Percentiles rank a stretch among this genome's conserved stretches.
Evolutionary conservation across 805 yeast species (phyloP).

Genomic region (Saturnispora sanitii): DNA sequence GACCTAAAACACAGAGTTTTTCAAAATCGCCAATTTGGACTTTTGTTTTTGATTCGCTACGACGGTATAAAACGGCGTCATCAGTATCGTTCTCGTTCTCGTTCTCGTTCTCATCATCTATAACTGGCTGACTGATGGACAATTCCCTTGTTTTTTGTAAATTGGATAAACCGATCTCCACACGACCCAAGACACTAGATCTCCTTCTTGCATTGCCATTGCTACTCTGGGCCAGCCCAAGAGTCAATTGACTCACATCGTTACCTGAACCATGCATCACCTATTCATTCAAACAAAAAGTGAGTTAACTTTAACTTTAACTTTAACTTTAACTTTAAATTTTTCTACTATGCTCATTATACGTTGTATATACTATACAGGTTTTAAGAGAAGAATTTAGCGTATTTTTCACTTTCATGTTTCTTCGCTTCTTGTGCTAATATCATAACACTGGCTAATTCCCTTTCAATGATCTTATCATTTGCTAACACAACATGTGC

Average conservation of each 20-base stretch:
- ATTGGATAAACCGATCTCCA: neutral
- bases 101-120: neutral
- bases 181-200: neutral
- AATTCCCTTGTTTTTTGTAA: neutral
- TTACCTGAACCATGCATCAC: neutral
- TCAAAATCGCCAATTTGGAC: conserved; percentile 44
- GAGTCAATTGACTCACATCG: too few relatives aligned
- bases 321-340: too few relatives aligned
- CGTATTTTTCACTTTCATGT: conserved; percentile 43
- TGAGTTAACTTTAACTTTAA: too few relatives aligned
- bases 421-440: conserved; percentile 35
- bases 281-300: neutral
- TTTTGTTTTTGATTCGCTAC: conserved; percentile 11
- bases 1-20: conserved; percentile 64
- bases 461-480: conserved; percentile 41
- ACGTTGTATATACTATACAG: too few relatives aligned
- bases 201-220: neutral
- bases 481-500: conserved; percentile 36
- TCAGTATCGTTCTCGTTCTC: conserved; percentile 4
- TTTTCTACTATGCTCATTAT: too few relatives aligned
- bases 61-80: conserved; percentile 8
- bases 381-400: conserved; percentile 49
- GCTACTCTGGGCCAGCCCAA: too few relatives aligned
- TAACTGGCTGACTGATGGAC: neutral
- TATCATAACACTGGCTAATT: conserved; percentile 33